phyloP scores from a whole-genome alignment of 2,329 filamentous ascomycete species.

The Sporothrix brasiliensis region DNA sequence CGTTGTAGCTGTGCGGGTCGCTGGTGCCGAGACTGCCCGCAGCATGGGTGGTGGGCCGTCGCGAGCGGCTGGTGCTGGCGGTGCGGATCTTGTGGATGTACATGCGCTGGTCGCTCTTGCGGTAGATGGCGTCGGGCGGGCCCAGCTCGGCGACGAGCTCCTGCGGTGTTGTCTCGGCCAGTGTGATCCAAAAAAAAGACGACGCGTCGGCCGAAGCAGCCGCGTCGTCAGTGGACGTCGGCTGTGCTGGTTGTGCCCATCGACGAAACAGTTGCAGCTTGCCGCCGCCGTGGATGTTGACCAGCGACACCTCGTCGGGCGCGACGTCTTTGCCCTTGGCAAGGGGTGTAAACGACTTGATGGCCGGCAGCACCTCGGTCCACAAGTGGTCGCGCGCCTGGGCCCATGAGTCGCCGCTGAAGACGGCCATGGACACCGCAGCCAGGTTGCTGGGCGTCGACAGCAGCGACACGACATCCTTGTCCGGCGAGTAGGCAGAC shows the following conservation, averaged over 20 bases:
- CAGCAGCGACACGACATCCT: conserved; percentile 84
- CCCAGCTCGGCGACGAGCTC: conserved; percentile 89
- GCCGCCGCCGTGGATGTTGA: conserved; percentile 77
- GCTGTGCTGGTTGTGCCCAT: conserved; percentile 49
- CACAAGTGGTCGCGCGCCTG: conserved; percentile 77
- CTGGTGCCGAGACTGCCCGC: conserved; percentile 39
- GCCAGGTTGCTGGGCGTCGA: conserved; percentile 75
- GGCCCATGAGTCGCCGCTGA: conserved; percentile 87
- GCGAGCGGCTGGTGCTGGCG: conserved; percentile 54
- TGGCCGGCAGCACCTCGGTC: conserved; percentile 71
- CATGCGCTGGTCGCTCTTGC: conserved; percentile 85
- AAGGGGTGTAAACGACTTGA: conserved; percentile 70
- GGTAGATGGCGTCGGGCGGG: conserved; percentile 90
- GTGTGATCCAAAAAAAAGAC: conserved; percentile 63
- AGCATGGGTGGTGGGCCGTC: conserved; percentile 46
- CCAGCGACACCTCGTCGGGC: conserved; percentile 85
- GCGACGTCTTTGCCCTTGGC: conserved; percentile 74
- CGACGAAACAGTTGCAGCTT: conserved; percentile 76
- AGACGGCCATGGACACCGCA: conserved; percentile 86
- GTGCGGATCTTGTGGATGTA: conserved; percentile 74
- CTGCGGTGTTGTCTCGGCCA: conserved; percentile 89
- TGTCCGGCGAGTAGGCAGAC: conserved; percentile 71
- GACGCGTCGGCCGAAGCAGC: background rate
- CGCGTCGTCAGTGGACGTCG: background rate
- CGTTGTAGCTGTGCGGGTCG: conserved; percentile 11